Conservation (phyloP, 768 basidiomycete species). For the Suillus americanus region DNA sequence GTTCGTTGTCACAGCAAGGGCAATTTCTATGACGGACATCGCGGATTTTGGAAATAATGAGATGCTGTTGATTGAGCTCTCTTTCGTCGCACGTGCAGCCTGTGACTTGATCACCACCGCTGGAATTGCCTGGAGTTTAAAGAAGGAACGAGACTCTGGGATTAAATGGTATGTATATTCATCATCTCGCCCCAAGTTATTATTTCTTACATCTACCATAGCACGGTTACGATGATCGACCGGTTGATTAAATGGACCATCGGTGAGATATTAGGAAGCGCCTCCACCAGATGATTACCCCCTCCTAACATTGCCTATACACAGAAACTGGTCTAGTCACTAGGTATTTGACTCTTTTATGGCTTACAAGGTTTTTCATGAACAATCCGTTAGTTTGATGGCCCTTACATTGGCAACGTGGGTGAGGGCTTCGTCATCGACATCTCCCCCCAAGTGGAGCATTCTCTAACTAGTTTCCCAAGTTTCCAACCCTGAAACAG, state of each 20-base stretch:
- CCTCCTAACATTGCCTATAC: background rate
- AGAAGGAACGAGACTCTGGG: background rate
- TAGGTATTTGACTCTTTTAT: background rate
- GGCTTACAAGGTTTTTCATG: background rate
- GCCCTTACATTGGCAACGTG: background rate
- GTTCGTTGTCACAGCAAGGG: background rate
- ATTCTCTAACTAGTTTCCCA: background rate
- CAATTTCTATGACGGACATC: background rate
- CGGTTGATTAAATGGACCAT: background rate
- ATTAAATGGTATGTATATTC: background rate
- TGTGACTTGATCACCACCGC: slow-evolving; percentile 8
- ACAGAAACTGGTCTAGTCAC: background rate
- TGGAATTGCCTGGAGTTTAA: slow-evolving; percentile 1
- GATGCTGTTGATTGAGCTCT: background rate
- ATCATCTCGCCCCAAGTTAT: background rate
- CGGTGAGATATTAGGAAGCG: background rate
- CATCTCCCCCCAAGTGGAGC: background rate
- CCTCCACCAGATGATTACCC: background rate
- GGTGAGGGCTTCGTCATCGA: background rate
- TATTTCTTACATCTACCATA: background rate
- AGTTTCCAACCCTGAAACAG: background rate
- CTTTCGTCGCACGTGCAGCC: background rate
- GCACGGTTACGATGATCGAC: background rate
- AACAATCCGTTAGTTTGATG: background rate
- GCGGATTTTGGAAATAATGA: background rate